These are phyloP conservation scores for Linaria vulgaris DNA, from an alignment of 257 asterid genomes.

Conservation along the genomic window DNA sequence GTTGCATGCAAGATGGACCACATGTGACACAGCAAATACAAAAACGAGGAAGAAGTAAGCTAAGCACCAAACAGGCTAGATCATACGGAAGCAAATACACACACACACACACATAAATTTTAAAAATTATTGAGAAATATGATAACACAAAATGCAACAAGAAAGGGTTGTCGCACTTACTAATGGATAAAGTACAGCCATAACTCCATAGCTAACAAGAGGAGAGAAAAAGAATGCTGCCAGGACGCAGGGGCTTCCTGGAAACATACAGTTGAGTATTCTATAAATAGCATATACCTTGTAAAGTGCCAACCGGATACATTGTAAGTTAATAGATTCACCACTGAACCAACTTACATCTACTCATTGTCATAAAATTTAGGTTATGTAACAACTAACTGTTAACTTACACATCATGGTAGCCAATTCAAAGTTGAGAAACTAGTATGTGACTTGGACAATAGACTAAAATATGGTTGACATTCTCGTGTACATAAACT, in stretches of 20 bases:
- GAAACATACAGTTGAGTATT: slow-evolving; percentile 18
- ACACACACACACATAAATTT: too few species aligned
- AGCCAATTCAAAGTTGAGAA: too few species aligned
- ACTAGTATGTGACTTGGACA: too few species aligned
- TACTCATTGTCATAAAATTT: not conserved
- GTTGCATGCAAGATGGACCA: not conserved
- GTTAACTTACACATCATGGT: too few species aligned
- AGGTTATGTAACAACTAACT: too few species aligned
- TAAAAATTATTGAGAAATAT: too few species aligned
- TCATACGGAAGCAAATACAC: not conserved
- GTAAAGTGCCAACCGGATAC: not conserved
- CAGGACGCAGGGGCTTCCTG: slow-evolving; percentile 91
- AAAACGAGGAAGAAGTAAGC: not conserved
- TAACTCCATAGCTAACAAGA: slow-evolving; percentile 90
- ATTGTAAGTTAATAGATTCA: not conserved
- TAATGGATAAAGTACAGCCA: slow-evolving; percentile 87
- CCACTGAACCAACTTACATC: not conserved
- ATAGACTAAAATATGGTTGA: too few species aligned
- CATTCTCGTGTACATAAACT: too few species aligned
- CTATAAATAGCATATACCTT: slow-evolving; percentile 11
- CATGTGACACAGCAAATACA: not conserved
- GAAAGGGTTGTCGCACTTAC: slow-evolving; percentile 40
- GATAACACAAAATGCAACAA: too few species aligned
- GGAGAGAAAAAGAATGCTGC: slow-evolving; percentile 76
- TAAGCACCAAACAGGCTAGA: slow-evolving; percentile 1